These are phyloP conservation scores for Stachybotrys chlorohalonatus DNA, from an alignment of 2,329 filamentous ascomycete species.

Conservation along the genomic window DNA sequence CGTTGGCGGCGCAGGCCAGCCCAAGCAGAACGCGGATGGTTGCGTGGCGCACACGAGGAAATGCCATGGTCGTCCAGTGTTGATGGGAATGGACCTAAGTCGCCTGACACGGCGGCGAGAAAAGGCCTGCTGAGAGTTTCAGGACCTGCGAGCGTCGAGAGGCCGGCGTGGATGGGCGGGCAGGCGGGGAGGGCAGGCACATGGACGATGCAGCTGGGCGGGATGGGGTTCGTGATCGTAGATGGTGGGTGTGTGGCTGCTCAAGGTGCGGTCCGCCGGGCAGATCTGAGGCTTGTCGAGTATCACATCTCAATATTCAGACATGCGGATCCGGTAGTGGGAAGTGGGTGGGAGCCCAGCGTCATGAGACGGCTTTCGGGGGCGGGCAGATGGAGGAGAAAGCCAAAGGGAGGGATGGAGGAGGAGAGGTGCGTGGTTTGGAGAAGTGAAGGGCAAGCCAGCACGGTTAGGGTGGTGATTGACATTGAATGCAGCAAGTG, in stretches of 20 bases:
- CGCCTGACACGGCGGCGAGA: no score
- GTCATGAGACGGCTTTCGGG: no score
- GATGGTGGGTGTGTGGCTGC: not conserved
- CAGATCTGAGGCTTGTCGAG: not conserved
- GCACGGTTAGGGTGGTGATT: no score
- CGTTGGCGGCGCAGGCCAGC: constrained; percentile 17
- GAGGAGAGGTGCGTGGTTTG: no score
- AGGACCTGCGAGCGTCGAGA: no score
- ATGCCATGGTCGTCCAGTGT: not conserved
- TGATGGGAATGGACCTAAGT: not conserved
- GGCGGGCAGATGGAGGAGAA: no score
- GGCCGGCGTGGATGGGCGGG: no score
- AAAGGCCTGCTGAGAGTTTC: no score
- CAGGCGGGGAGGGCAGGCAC: not conserved
- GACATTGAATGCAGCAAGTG: no score
- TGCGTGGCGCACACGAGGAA: constrained; percentile 4
- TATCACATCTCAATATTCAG: not conserved
- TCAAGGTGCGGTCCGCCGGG: not conserved
- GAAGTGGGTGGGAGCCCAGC: not conserved
- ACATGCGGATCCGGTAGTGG: not conserved
- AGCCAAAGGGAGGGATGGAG: no score
- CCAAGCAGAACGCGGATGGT: constrained; percentile 7
- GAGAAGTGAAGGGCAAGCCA: no score
- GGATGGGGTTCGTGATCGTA: not conserved
- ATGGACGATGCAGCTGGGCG: constrained; percentile 6